These are phyloP conservation scores for Teratosphaeria pseudoeucalypti DNA, from an alignment of 2,329 filamentous ascomycete genomes.

Conservation along the genomic window DNA sequence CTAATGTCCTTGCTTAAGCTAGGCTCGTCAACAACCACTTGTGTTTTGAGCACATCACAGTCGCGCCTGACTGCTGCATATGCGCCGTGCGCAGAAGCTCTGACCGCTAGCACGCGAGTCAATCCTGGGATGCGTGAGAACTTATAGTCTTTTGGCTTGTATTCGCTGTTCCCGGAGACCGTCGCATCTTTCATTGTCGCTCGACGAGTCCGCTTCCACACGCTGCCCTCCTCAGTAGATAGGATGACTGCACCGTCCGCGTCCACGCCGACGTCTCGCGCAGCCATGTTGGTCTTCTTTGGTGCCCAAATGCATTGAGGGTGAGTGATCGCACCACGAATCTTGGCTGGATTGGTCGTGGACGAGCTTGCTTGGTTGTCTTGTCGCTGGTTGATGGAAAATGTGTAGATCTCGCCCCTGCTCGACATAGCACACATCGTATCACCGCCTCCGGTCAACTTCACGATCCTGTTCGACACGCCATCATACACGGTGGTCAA, in stretches of 20 bases:
- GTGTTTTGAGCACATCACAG: slow-evolving; percentile 65
- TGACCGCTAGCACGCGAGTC: slow-evolving; percentile 71
- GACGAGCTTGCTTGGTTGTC: slow-evolving; percentile 56
- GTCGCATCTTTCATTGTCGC: slow-evolving; percentile 63
- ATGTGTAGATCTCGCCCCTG: slow-evolving; percentile 78
- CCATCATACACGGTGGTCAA: slow-evolving; percentile 55
- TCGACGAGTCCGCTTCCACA: slow-evolving; percentile 81
- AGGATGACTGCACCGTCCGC: slow-evolving; percentile 93
- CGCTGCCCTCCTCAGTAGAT: slow-evolving; percentile 81
- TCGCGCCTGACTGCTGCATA: slow-evolving; percentile 82
- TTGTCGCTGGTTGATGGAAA: slow-evolving; percentile 59
- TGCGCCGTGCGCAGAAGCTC: slow-evolving; percentile 80
- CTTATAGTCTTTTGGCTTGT: slow-evolving; percentile 80
- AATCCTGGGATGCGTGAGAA: slow-evolving; percentile 84
- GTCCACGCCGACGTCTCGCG: slow-evolving; percentile 75
- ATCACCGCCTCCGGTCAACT: slow-evolving; percentile 75
- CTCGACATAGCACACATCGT: slow-evolving; percentile 82
- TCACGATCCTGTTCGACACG: slow-evolving; percentile 57
- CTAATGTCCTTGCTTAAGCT: slow-evolving; percentile 65
- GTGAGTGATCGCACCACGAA: slow-evolving; percentile 66
- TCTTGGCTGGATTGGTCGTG: slow-evolving; percentile 87
- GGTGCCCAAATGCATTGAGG: slow-evolving; percentile 83
- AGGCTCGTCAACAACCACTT: slow-evolving; percentile 56
- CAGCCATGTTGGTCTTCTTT: slow-evolving; percentile 73
- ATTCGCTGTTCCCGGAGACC: slow-evolving; percentile 40